Conservation (phyloP, 139 green algal species). For the Edaphochlamys debaryana region DNA sequence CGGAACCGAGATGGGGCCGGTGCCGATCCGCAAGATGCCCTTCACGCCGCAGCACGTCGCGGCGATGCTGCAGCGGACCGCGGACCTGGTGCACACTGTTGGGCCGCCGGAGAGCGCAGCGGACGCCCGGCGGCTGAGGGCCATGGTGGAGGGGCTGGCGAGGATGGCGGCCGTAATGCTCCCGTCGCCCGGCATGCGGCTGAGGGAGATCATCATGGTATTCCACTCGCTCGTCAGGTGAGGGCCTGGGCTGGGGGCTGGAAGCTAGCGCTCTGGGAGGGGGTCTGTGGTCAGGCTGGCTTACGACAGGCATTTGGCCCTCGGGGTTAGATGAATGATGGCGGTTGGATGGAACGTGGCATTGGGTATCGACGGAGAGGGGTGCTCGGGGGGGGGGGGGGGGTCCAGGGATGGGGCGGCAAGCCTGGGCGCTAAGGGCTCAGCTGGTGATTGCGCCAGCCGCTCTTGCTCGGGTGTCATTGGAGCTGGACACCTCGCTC, state of each 20-base stretch:
- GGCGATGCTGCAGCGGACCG: conserved; percentile 8
- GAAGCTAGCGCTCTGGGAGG: too few relatives aligned
- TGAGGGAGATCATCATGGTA: conserved; percentile 20
- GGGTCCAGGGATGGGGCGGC: background rate
- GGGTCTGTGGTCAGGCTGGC: too few relatives aligned
- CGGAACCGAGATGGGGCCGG: too few relatives aligned
- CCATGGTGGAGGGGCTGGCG: conserved; percentile 10
- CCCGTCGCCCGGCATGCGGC: conserved; percentile 13
- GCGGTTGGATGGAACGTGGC: too few relatives aligned
- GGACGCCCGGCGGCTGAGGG: conserved; percentile 11
- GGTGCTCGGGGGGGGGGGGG: background rate
- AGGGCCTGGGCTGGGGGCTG: too few relatives aligned
- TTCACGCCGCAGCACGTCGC: conserved; percentile 37
- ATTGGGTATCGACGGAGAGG: too few relatives aligned
- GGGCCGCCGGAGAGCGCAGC: background rate
- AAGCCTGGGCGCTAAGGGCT: too few relatives aligned
- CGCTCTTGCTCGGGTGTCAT: too few relatives aligned
- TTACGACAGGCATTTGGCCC: too few relatives aligned
- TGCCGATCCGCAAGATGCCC: conserved; percentile 1
- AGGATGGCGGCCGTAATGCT: background rate
- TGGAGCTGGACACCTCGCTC: too few relatives aligned
- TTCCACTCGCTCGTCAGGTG: conserved; percentile 25
- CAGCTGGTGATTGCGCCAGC: too few relatives aligned
- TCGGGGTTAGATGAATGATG: too few relatives aligned
- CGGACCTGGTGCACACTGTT: background rate